phyloP scores from a whole-genome alignment of 371 early-diverging fungal genomes.

The Amoeboaphelidium protococcarum region DNA sequence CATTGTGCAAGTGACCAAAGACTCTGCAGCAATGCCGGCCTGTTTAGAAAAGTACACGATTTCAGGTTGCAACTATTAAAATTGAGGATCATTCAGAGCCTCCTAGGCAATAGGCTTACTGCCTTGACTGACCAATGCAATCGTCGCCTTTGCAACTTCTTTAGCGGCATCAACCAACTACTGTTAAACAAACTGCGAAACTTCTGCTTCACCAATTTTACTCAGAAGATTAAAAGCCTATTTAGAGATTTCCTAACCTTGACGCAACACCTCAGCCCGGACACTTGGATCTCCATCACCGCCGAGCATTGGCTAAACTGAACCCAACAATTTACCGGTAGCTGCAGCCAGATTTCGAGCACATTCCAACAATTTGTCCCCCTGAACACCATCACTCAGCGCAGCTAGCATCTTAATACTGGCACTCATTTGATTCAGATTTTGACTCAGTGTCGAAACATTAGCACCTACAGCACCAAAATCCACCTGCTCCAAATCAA shows the following conservation, averaged over 20 bases:
- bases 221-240: conserved; percentile 8
- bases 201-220: conserved; percentile 13
- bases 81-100: not conserved
- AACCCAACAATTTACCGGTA: conserved; percentile 8
- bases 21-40: not conserved
- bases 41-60: not conserved
- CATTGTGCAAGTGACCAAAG: not conserved
- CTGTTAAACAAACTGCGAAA: conserved; percentile 12
- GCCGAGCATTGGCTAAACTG: conserved; percentile 10
- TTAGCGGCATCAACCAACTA: conserved; percentile 13
- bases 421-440: conserved; percentile 13
- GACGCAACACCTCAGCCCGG: conserved; percentile 9
- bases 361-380: conserved; percentile 8
- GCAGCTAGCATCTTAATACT: conserved; percentile 13
- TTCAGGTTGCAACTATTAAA: not conserved
- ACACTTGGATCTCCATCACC: conserved; percentile 18
- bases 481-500: conserved; percentile 14
- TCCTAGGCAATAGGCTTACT: not conserved
- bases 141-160: conserved; percentile 9
- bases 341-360: conserved; percentile 12
- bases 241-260: conserved; percentile 7
- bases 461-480: conserved; percentile 13
- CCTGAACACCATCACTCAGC: conserved; percentile 8
- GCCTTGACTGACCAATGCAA: conserved; percentile 7
- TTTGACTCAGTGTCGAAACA: conserved; percentile 12